Evolutionary conservation across 169 alveolate genomes (phyloP), one percentile per base, ranked within the genome.

Genomic region (Plasmodium falciparum): DNA sequence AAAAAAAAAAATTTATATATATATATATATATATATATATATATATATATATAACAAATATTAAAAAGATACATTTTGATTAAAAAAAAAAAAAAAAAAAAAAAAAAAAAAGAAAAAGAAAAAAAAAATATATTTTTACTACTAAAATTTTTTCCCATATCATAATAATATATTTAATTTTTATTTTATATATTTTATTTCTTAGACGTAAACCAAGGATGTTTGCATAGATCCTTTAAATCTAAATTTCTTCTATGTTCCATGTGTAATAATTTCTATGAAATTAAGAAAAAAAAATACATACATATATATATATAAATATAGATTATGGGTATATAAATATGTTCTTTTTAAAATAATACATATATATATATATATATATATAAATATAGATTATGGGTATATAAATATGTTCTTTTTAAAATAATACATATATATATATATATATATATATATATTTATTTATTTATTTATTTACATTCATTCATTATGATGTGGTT

Each of bases 181-280:
- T 33, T 33, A 63, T 29, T 29, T 13, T 29, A 63, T 5, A 33
- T 33, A 7, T 33, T 4, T 33, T 33, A 33, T 33, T 33, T 33
- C 45, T 33, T 33, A 33, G 6, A 33, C 6, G 88, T 43, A 73
- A 73, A 74, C 88, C 88, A 74, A 8, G 88, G 88, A 66, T 74
- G 88, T 29, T 61, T 59, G 56, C 73, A 45, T 43, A 74, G 59
- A 17, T 74, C 88, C 66, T 74, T 74, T 61, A 74, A 54, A 74
- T 74, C 63, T 54, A 74, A 20, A 62, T 74, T 74, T 29, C 47
- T 74, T 39, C 88, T 39, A 12, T 61, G 73, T 67, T 74, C 88
- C n/a, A 17, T 52, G 74, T 74, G 88, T 39, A 74, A 29, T 33
- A 74, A 61, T 74, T 47, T 61, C 88, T 74, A 61, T 50, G 39